Evolutionary conservation across 2,329 filamentous ascomycete genomes (phyloP).

Genomic region (Fusarium sp.): DNA sequence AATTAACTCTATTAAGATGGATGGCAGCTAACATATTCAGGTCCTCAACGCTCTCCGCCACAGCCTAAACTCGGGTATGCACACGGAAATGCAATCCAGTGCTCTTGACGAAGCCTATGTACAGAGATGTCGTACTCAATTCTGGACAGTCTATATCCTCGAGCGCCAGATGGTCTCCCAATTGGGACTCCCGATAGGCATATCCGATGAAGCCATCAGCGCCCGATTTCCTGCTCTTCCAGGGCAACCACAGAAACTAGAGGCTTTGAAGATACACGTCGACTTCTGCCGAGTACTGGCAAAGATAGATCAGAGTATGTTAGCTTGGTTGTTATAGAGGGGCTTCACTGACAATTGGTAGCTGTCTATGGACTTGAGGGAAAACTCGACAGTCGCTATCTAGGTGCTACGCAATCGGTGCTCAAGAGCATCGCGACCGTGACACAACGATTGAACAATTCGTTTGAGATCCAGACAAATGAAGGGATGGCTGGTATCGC

Average conservation of each 20-base stretch:
- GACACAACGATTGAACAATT: slow-evolving; percentile 38
- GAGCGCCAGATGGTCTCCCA: slow-evolving; percentile 40
- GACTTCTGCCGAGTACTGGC: slow-evolving; percentile 33
- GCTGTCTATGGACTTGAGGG: slow-evolving; percentile 45
- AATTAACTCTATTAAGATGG: fast-evolving
- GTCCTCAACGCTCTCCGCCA: slow-evolving; percentile 34
- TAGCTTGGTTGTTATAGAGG: fast-evolving
- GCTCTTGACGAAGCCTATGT: slow-evolving; percentile 29
- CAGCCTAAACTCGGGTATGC: slow-evolving; percentile 35
- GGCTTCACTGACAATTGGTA: neutral
- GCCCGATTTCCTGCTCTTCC: slow-evolving; percentile 30
- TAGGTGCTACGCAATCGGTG: slow-evolving; percentile 37
- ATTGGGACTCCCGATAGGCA: slow-evolving; percentile 34
- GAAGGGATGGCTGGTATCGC: slow-evolving; percentile 36
- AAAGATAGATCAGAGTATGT: slow-evolving; percentile 44
- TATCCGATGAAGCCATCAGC: slow-evolving; percentile 40
- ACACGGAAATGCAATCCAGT: slow-evolving; percentile 40
- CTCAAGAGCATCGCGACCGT: slow-evolving; percentile 42
- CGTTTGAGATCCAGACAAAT: slow-evolving; percentile 34
- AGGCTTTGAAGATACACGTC: slow-evolving; percentile 36
- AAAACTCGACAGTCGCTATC: slow-evolving; percentile 45
- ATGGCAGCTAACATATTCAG: neutral
- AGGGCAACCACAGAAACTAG: slow-evolving; percentile 20
- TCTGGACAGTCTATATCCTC: slow-evolving; percentile 43
- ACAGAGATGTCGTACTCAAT: slow-evolving; percentile 30